A percentile compares a stretch with the other conserved stretches of the same genome.
Evolutionary conservation across 2,329 filamentous ascomycete species (phyloP).

Genomic region (Bipolaris gigantea): DNA sequence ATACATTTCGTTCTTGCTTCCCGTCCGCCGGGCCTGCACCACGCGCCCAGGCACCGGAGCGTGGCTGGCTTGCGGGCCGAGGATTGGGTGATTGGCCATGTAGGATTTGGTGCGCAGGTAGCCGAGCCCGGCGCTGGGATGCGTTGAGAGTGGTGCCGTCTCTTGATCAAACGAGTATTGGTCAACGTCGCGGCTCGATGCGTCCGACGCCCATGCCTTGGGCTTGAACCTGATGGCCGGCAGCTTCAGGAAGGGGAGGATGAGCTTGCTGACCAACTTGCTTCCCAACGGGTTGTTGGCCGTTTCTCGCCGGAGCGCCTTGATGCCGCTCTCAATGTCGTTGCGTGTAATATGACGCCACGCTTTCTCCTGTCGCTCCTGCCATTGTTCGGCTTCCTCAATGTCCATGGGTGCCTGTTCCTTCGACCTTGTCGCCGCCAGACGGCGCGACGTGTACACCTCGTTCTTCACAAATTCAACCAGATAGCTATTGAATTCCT

Average conservation of each 20-base stretch:
- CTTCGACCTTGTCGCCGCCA: constrained; percentile 18
- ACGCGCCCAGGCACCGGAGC: constrained; percentile 61
- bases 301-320: constrained; percentile 51
- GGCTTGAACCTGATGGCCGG: constrained; percentile 46
- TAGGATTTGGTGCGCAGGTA: constrained; percentile 60
- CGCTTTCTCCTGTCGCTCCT: constrained; percentile 23
- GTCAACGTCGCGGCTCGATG: constrained; percentile 35
- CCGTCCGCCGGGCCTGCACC: constrained; percentile 46
- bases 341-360: constrained; percentile 31
- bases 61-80: constrained; percentile 59
- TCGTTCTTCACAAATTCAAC: constrained; percentile 37
- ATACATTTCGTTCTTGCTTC: constrained; percentile 20
- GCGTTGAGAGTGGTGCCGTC: constrained; percentile 57
- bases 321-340: constrained; percentile 36
- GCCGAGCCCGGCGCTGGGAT: constrained; percentile 66
- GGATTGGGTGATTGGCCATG: constrained; percentile 61
- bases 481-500: constrained; percentile 37
- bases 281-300: constrained; percentile 51
- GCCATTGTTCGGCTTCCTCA: constrained; percentile 26
- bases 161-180: constrained; percentile 38
- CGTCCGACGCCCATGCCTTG: constrained; percentile 17
- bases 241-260: constrained; percentile 61
- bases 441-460: constrained; percentile 35
- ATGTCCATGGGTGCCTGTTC: constrained; percentile 27
- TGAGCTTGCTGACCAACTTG: constrained; percentile 54